Conservation (phyloP, 2,329 filamentous ascomycete genomes). For the Fusarium sp. region DNA sequence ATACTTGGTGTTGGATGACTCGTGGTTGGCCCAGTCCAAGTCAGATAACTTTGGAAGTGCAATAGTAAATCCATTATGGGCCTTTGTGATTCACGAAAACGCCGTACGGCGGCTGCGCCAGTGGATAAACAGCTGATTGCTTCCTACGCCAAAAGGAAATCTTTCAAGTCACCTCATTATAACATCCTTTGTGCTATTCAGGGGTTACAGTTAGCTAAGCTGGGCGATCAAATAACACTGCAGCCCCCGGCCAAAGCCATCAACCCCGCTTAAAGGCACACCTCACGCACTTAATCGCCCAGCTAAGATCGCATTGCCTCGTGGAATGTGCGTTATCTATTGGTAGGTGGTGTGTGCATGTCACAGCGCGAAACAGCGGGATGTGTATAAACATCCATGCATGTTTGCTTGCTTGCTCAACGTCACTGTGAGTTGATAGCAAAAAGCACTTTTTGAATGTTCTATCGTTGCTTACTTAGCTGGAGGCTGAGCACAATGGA, state of each 20-base stretch:
- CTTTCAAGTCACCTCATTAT: conserved; percentile 18
- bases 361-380: background rate
- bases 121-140: conserved; percentile 12
- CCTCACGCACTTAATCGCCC: conserved; percentile 18
- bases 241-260: conserved; percentile 17
- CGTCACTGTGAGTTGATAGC: no score
- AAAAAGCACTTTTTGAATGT: no score
- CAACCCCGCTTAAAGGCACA: conserved; percentile 32
- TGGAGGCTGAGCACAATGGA: conserved; percentile 13
- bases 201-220: conserved; percentile 23
- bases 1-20: conserved; percentile 11
- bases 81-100: background rate
- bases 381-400: background rate
- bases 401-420: background rate
- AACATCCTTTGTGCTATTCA: conserved; percentile 24
- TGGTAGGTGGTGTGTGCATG: conserved; percentile 8
- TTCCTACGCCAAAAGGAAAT: conserved; percentile 2
- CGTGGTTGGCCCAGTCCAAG: conserved; percentile 9
- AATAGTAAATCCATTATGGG: background rate
- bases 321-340: conserved; percentile 35
- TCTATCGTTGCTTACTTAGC: no score
- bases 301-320: conserved; percentile 33
- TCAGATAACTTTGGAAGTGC: background rate
- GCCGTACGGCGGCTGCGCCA: conserved; percentile 2
- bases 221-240: conserved; percentile 25